phyloP scores from a whole-genome alignment of 116 monocot species.

The Thalassia testudinum region DNA sequence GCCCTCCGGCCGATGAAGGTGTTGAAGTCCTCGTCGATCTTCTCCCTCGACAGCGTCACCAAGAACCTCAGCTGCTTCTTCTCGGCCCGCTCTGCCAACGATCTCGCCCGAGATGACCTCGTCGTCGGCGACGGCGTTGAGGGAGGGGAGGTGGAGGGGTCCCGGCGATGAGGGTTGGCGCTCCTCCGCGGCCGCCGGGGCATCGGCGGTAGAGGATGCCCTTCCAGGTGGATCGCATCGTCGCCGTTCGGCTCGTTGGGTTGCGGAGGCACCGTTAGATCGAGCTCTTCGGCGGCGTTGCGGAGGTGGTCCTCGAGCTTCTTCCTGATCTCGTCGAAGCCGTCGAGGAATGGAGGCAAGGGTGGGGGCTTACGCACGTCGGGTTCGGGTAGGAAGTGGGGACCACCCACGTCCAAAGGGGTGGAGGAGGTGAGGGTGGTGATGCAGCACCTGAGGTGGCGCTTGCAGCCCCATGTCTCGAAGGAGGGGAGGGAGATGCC shows the following conservation, averaged over 20 bases:
- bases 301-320: slow-evolving; percentile 24
- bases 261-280: slow-evolving; percentile 2
- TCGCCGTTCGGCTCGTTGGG: background rate
- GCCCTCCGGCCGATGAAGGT: slow-evolving; percentile 36
- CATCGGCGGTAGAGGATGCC: background rate
- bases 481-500: too few species aligned
- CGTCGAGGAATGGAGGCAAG: background rate
- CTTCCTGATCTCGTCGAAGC: slow-evolving; percentile 11
- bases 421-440: too few species aligned
- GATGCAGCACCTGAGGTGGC: too few species aligned
- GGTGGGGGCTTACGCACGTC: background rate
- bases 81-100: too few species aligned
- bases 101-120: slow-evolving; percentile 31
- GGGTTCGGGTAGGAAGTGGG: background rate
- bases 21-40: slow-evolving; percentile 67
- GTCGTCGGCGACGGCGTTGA: too few species aligned
- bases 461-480: too few species aligned
- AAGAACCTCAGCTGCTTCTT: too few species aligned
- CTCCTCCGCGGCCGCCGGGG: background rate
- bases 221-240: background rate
- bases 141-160: too few species aligned
- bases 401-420: too few species aligned
- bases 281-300: slow-evolving; percentile 17
- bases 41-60: too few species aligned
- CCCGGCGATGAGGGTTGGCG: slow-evolving; percentile 1